Conservation (phyloP, 305 asterid species). For the Fraxinus albicans region DNA sequence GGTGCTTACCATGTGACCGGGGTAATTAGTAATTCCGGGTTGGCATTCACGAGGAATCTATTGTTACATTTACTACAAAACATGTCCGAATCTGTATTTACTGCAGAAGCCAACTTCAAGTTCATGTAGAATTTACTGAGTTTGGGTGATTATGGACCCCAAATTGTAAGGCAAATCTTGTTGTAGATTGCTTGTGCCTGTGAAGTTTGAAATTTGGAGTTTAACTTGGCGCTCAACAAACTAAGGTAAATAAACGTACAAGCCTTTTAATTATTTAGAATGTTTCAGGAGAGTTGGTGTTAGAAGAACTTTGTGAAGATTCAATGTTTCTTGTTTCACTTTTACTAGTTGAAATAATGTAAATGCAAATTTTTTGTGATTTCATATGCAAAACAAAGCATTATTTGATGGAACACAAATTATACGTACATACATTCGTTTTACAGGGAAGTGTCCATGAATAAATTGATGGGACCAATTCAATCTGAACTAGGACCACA, state of each 20-base stretch:
- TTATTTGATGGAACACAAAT: no score
- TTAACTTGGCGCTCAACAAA: conserved; percentile 16
- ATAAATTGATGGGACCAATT: no score
- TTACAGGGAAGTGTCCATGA: no score
- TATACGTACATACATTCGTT: no score
- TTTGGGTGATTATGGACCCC: neutral
- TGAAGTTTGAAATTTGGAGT: conserved; percentile 10
- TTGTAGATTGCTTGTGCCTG: neutral
- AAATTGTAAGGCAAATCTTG: neutral
- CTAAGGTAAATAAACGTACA: neutral
- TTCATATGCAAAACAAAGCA: neutral
- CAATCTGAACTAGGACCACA: no score
- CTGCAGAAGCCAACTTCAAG: neutral
- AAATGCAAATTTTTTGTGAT: neutral
- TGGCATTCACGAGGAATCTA: conserved; percentile 29
- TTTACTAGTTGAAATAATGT: no score
- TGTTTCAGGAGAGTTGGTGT: conserved; percentile 15
- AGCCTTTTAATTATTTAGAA: no score
- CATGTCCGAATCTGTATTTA: no score
- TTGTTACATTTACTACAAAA: conserved; percentile 21
- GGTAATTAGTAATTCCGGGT: neutral
- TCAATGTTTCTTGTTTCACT: neutral
- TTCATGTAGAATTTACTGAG: neutral
- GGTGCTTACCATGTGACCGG: neutral
- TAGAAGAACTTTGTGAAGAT: conserved; percentile 47